Evolutionary conservation across 202 grass and related monocot species (phyloP), one percentile per base, ranked within the genome.

Genomic region (Eragrostis tef): DNA sequence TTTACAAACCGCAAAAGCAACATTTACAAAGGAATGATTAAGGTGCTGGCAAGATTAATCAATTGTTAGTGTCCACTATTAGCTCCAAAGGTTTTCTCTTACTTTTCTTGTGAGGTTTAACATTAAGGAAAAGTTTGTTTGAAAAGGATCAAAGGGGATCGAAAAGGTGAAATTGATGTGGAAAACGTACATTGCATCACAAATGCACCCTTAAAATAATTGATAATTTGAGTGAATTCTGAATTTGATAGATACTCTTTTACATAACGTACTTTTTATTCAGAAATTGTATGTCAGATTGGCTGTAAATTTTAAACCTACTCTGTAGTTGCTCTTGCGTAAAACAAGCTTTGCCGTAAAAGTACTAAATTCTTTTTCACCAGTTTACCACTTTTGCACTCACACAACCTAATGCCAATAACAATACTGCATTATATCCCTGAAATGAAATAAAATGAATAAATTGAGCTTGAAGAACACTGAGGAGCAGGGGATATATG

Each of bases 51-150:
- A 0, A 16, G 13, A 73, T 21, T 8, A 6, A 9, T 20, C 5
- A 41, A 41, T 11, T 11, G 2, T 4, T n/a, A 9, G 19, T 74
- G 19, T 11, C 6, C 6, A 29, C 47, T 49, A 15, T 0, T 74
- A 20, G 19, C 60, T 75, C 8, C 36, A 13, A n/a, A n/a, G 27
- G 70, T 7, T 69, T 75, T 52, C 52, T 42, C 12, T 76, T 53
- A 8, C 85, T 81, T 86, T 34, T 48, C 85, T 81, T 77, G 44
- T 9, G 58, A 61, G 78, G 9, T 17, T 81, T 14, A 27, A 2
- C 42, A 9, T 60, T 39, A 65, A 27, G 31, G n/a, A 22, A 9
- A 25, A 0, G 39, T 17, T 75, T 75, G 19, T 57, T 73, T 52
- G 15, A 74, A 36, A 20, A 20, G 50, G 34, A 12, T 9, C 11